Percentiles rank a stretch among this genome's conserved stretches.
These are phyloP conservation scores for Mycena maculata DNA, from an alignment of 768 basidiomycete species.

Conservation along the genomic window DNA sequence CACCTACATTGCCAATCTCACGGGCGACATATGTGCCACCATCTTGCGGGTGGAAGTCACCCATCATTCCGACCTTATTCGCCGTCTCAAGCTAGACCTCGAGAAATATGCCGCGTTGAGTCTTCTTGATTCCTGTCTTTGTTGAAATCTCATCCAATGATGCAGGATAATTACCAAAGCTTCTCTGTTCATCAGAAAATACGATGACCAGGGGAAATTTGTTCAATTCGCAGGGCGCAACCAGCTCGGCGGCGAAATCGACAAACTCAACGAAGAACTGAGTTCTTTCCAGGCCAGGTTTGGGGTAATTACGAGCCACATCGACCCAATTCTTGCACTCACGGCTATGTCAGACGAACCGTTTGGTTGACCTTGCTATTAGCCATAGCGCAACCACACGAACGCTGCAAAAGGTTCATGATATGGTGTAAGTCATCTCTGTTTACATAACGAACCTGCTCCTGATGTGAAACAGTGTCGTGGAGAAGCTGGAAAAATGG, in stretches of 20 bases:
- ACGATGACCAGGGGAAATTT: neutral
- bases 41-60: conserved; percentile 10
- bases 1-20: neutral
- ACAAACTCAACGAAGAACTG: neutral
- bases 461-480: neutral
- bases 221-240: neutral
- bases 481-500: conserved; percentile 1
- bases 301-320: neutral
- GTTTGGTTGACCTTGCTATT: neutral
- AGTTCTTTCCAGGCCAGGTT: conserved; percentile 1
- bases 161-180: neutral
- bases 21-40: neutral
- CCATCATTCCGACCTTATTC: neutral
- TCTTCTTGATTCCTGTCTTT: neutral
- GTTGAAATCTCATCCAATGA: neutral
- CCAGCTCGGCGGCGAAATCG: neutral
- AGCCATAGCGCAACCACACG: neutral
- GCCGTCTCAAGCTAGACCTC: conserved; percentile 9
- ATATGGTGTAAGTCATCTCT: neutral
- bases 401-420: neutral
- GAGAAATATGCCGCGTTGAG: conserved; percentile 11
- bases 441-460: too few species aligned
- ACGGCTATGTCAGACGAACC: neutral
- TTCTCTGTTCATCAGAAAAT: neutral
- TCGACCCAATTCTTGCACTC: neutral